A percentile compares a stretch with the other conserved stretches of the same genome.
These are phyloP conservation scores for Ophiostoma australiae DNA, from an alignment of 2,329 filamentous ascomycete genomes.

Conservation along the genomic window DNA sequence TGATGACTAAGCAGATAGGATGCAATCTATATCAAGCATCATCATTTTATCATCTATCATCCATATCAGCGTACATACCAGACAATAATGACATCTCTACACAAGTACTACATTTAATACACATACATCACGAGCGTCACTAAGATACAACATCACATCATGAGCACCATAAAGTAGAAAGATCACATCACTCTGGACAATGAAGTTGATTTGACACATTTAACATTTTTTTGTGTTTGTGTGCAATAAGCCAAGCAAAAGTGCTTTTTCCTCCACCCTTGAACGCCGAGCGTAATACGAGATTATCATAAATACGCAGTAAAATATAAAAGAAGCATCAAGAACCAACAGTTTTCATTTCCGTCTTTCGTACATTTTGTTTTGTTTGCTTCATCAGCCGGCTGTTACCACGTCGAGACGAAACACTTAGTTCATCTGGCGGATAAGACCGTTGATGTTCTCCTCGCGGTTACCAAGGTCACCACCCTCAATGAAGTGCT, in stretches of 20 bases:
- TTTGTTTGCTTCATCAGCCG: constrained; percentile 12
- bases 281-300: constrained; percentile 15
- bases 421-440: constrained; percentile 87
- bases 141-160: background rate
- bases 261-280: constrained; percentile 14
- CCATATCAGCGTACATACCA: background rate
- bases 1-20: constrained; percentile 32
- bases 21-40: background rate
- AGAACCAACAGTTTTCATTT: constrained; percentile 12
- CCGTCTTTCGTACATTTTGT: constrained; percentile 25
- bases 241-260: constrained; percentile 12
- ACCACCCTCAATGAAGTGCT: constrained; percentile 98
- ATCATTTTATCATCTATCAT: background rate
- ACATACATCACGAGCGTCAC: too few species aligned
- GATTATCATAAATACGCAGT: constrained; percentile 2
- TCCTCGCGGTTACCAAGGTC: constrained; percentile 98
- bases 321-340: constrained; percentile 12
- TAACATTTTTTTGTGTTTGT: constrained; percentile 23
- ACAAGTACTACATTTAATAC: background rate
- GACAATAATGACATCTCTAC: background rate
- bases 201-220: constrained; percentile 14
- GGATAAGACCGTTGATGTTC: constrained; percentile 91
- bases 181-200: constrained; percentile 10
- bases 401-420: constrained; percentile 17
- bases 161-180: background rate